A percentile compares a stretch with the other conserved stretches of the same genome.
Evolutionary conservation across 192 early-diverging fungal species (phyloP).

Genomic region (Mortierella alpina): DNA sequence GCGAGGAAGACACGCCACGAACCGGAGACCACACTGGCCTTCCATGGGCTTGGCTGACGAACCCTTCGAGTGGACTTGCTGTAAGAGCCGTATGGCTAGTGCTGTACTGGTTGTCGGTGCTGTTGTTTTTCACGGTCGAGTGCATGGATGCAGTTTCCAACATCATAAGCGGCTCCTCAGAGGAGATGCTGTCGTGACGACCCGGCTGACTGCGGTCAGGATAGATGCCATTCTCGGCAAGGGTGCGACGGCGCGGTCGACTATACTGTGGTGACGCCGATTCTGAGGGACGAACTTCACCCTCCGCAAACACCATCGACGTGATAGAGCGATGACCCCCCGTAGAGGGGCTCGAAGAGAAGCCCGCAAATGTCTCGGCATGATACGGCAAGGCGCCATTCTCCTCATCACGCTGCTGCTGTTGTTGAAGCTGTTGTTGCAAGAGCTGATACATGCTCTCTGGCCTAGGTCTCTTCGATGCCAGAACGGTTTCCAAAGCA

Average conservation of each 20-base stretch:
- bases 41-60: conserved; percentile 12
- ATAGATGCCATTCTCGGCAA: conserved; percentile 25
- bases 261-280: background rate
- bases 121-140: background rate
- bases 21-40: conserved; percentile 18
- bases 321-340: conserved; percentile 23
- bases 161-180: conserved; percentile 9
- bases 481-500: conserved; percentile 44
- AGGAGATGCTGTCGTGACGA: background rate
- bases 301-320: conserved; percentile 22
- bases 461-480: conserved; percentile 45
- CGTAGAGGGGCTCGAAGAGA: conserved; percentile 19
- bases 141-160: conserved; percentile 7
- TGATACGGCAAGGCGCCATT: background rate
- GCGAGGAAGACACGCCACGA: background rate
- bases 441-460: conserved; percentile 53
- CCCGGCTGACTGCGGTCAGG: background rate
- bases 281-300: conserved; percentile 1
- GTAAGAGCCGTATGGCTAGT: background rate
- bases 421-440: conserved; percentile 49
- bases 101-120: background rate
- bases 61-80: conserved; percentile 16
- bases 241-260: conserved; percentile 24
- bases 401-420: conserved; percentile 19
- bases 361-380: conserved; percentile 43